Evolutionary conservation across 768 basidiomycete genomes (phyloP).

Genomic region (Amanita muscaria): DNA sequence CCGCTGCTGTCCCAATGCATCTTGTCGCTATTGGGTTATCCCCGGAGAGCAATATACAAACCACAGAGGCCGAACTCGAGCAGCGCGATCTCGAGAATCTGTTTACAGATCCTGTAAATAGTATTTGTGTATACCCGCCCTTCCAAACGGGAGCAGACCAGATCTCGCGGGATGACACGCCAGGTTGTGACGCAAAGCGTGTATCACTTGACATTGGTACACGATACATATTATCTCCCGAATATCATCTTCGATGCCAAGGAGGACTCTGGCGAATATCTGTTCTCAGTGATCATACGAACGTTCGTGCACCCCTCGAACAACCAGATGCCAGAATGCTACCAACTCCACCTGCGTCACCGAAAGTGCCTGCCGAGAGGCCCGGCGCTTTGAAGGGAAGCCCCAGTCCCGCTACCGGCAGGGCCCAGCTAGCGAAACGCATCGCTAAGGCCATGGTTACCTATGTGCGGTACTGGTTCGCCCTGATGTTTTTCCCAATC

Average conservation of each 20-base stretch:
- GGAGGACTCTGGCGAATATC: constrained; percentile 22
- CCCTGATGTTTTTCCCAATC: constrained; percentile 1
- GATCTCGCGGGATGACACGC: background rate
- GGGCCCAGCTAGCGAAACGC: background rate
- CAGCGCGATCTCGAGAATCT: background rate
- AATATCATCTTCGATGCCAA: background rate
- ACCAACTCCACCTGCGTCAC: constrained; percentile 32
- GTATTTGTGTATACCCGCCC: constrained; percentile 1
- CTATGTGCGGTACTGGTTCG: constrained; percentile 8
- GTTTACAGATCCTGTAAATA: background rate
- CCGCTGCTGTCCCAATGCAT: background rate
- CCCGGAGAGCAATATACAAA: background rate
- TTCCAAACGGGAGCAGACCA: too few relatives aligned
- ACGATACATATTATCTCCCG: constrained; percentile 5
- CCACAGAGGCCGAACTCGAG: background rate
- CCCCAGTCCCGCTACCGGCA: background rate
- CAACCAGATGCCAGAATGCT: constrained; percentile 13
- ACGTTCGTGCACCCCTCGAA: constrained; percentile 10
- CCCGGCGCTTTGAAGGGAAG: constrained; percentile 9
- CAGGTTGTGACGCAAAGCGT: background rate
- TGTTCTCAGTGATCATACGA: constrained; percentile 23
- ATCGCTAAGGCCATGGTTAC: background rate
- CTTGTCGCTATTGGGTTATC: background rate
- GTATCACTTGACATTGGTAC: constrained; percentile 1
- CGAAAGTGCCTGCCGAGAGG: constrained; percentile 18